Evolutionary conservation across 1,139 yeast species (phyloP).

Genomic region (Zygosaccharomyces pseudobailii): DNA sequence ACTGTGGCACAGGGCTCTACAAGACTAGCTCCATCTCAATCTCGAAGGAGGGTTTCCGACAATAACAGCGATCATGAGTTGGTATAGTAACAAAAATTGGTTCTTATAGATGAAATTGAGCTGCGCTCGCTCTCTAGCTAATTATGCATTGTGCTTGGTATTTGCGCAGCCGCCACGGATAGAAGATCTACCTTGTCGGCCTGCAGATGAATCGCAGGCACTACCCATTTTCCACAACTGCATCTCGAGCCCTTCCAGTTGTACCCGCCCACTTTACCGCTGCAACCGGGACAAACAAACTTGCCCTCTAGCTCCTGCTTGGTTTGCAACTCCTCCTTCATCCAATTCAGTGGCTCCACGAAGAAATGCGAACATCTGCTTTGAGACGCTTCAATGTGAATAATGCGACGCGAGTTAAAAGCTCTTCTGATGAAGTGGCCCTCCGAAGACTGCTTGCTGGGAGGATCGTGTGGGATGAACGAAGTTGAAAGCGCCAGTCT

Average conservation of each 20-base stretch:
- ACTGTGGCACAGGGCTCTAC: neutral
- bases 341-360: conserved; percentile 86
- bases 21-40: neutral
- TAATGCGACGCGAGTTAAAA: conserved; percentile 53
- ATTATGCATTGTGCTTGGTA: conserved; percentile 26
- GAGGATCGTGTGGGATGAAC: conserved; percentile 57
- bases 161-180: conserved; percentile 19
- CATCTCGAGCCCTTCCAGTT: conserved; percentile 95
- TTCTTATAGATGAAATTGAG: neutral
- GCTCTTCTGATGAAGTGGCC: conserved; percentile 59
- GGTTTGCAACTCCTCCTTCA: conserved; percentile 67
- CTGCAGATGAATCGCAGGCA: conserved; percentile 84
- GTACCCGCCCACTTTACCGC: conserved; percentile 80
- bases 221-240: conserved; percentile 93
- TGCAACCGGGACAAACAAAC: conserved; percentile 78
- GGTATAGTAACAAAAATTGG: neutral
- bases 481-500: conserved; percentile 44
- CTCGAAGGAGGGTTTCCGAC: conserved; percentile 6
- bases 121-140: conserved; percentile 2
- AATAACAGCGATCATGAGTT: conserved; percentile 8
- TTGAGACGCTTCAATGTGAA: conserved; percentile 52
- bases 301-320: conserved; percentile 75
- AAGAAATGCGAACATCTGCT: conserved; percentile 76
- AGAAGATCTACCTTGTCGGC: conserved; percentile 75
- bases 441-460: conserved; percentile 56